Evolutionary conservation across 1,284 basidiomycete genomes (phyloP).

Genomic region (Naganishia sp.): DNA sequence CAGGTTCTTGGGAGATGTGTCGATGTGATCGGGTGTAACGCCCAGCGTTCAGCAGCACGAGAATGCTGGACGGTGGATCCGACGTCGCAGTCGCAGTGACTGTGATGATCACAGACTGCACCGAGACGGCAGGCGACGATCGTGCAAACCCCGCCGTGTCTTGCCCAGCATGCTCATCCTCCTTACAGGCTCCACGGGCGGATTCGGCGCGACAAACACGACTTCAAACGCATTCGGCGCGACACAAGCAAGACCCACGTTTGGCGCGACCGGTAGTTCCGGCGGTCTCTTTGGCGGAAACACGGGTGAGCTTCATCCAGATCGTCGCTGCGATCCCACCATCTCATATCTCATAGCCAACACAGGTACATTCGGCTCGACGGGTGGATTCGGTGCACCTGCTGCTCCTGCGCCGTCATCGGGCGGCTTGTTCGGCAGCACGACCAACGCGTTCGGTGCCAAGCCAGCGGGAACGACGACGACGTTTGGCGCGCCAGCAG

Average conservation of each 20-base stretch:
- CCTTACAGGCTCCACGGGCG: slow-evolving; percentile 17
- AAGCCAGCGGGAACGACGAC: slow-evolving; percentile 39
- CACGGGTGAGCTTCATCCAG: background rate
- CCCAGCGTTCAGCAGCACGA: too few species aligned
- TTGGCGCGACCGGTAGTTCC: slow-evolving; percentile 24
- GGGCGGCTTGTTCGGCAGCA: slow-evolving; percentile 38
- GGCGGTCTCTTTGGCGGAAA: slow-evolving; percentile 27
- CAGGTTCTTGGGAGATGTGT: too few species aligned
- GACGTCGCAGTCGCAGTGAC: too few species aligned
- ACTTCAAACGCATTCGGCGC: slow-evolving; percentile 22
- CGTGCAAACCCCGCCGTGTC: too few species aligned
- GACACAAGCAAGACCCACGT: slow-evolving; percentile 31
- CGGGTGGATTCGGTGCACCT: slow-evolving; percentile 28
- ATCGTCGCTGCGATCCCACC: background rate
- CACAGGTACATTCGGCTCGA: slow-evolving; percentile 27
- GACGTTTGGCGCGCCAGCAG: slow-evolving; percentile 40
- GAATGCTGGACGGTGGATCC: too few species aligned
- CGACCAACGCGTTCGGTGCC: slow-evolving; percentile 45
- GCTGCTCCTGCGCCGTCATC: slow-evolving; percentile 8
- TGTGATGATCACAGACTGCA: too few species aligned
- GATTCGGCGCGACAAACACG: slow-evolving; percentile 19
- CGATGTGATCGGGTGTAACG: too few species aligned
- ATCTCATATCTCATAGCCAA: background rate
- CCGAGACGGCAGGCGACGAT: background rate
- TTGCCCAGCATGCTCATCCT: too few species aligned